These are phyloP conservation scores for Manihot esculenta DNA, from an alignment of 441 rosid genomes.

Conservation along the genomic window DNA sequence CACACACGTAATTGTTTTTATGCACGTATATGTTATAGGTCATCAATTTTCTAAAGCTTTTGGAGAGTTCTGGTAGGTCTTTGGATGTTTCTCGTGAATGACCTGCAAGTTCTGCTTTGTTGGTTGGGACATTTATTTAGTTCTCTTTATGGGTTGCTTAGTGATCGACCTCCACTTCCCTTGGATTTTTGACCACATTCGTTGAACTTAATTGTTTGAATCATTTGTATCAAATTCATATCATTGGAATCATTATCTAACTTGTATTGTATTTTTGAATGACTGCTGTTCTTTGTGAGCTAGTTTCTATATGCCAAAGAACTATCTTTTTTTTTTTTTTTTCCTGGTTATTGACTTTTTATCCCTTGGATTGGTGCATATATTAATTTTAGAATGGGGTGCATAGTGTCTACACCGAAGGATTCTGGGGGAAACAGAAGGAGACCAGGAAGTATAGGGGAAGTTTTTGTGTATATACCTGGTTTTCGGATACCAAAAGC, in stretches of 20 bases:
- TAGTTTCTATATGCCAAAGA: neutral
- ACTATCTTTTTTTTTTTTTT: conserved; percentile 16
- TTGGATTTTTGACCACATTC: conserved; percentile 29
- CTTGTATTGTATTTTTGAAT: conserved; percentile 6
- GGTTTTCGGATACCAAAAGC: conserved; percentile 93
- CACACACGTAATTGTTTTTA: neutral
- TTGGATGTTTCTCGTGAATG: conserved; percentile 57
- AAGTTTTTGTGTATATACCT: conserved; percentile 82
- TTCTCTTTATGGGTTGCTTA: conserved; percentile 28
- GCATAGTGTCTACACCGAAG: conserved; percentile 73
- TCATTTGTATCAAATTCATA: conserved; percentile 11
- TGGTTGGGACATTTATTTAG: conserved; percentile 52
- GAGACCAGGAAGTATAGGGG: conserved; percentile 83
- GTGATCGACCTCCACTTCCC: conserved; percentile 26
- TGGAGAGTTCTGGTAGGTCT: conserved; percentile 41
- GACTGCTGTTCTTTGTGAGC: conserved; percentile 9
- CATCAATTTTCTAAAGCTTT: conserved; percentile 22
- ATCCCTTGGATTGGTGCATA: conserved; percentile 37
- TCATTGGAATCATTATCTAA: conserved; percentile 17
- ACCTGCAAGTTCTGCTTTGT: conserved; percentile 47
- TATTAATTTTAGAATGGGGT: conserved; percentile 64
- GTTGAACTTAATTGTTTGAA: conserved; percentile 19
- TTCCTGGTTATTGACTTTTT: conserved; percentile 20
- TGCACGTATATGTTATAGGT: neutral
- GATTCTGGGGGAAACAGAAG: conserved; percentile 76